phyloP scores from a whole-genome alignment of 371 early-diverging fungal genomes.

The Sporodiniella umbellata region DNA sequence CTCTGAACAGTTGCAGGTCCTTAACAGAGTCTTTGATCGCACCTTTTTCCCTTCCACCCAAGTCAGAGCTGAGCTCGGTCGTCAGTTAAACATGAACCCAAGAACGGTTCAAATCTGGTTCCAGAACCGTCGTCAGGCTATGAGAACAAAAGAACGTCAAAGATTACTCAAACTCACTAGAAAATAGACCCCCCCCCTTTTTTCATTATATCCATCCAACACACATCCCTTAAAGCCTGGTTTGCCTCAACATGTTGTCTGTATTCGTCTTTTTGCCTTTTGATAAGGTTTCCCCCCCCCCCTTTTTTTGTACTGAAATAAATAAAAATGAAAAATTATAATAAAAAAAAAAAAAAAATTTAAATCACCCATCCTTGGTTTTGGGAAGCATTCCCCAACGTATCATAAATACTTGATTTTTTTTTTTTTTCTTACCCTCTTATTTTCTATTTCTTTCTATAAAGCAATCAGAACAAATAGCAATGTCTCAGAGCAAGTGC shows the following conservation, averaged over 20 bases:
- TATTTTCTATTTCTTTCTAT: too few species aligned
- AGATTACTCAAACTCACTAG: slow-evolving; percentile 29
- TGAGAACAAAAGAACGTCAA: slow-evolving; percentile 55
- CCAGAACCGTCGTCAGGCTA: slow-evolving; percentile 85
- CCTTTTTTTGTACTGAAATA: too few species aligned
- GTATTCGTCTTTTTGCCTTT: neutral
- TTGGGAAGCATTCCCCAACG: too few species aligned
- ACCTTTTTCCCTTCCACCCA: slow-evolving; percentile 69
- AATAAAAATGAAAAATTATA: too few species aligned
- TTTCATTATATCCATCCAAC: too few species aligned
- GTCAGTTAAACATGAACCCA: slow-evolving; percentile 83
- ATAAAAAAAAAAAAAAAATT: too few species aligned
- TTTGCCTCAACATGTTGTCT: neutral
- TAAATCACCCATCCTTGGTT: too few species aligned
- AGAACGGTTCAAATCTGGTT: slow-evolving; percentile 94
- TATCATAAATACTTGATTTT: too few species aligned
- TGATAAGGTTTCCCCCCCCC: slow-evolving; percentile 1
- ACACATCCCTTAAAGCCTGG: too few species aligned
- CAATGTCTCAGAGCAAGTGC: neutral
- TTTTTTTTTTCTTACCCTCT: too few species aligned
- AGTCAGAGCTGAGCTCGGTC: slow-evolving; percentile 80
- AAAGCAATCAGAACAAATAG: too few species aligned
- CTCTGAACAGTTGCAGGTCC: slow-evolving; percentile 51
- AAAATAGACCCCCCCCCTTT: too few species aligned
- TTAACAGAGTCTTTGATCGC: slow-evolving; percentile 56